Evolutionary conservation across 352 stramenopile genomes (phyloP), one percentile per base, ranked within the genome.

Genomic region (Phytophthora tubulina): DNA sequence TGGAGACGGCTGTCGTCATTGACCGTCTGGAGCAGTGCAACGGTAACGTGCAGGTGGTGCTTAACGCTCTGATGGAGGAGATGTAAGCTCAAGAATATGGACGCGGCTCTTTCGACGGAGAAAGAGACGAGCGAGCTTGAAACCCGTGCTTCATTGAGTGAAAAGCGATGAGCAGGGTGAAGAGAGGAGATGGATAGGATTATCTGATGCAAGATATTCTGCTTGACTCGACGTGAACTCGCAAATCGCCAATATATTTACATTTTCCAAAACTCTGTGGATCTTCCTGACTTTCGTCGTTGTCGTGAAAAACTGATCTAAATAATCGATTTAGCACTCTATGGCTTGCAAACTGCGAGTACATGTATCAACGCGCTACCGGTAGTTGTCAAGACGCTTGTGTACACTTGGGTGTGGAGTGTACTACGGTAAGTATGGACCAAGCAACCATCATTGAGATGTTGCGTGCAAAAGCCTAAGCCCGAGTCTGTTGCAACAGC

Each of bases 41-140:
- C 51, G 89, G 89, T 73, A 91, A 96, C 60, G 85, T 96, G 45
- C 73, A 93, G 65, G 77, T 95, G 10, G 89, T 94, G 44, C 30
- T 96, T 21, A 94, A 96, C 79, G 76, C 84, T 44, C 53, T 96
- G 33, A 93, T 95, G 86, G 88, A 93, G 59, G 81, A 90, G 67
- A 84, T 88, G 81, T 92, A 92, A 82, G 78, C 67, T 30, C 45
- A 44, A 38, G 44, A 35, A 17, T 13, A 44, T 51, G 7, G 55
- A 36, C 14, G 38, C 14, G 17, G 52, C 60, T 70, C 52, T 65
- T 64, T 75, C 50, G 39, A 75, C n/a, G 63, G 21, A 67, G 66
- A 63, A 66, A 50, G 62, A 76, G 61, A 45, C 14, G 11, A 41
- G 39, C 3, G 36, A 59, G 54, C 49, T 60, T 72, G 48, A 60